phyloP scores from a whole-genome alignment of 257 asterid species.

The Fraxinus cuspidata region DNA sequence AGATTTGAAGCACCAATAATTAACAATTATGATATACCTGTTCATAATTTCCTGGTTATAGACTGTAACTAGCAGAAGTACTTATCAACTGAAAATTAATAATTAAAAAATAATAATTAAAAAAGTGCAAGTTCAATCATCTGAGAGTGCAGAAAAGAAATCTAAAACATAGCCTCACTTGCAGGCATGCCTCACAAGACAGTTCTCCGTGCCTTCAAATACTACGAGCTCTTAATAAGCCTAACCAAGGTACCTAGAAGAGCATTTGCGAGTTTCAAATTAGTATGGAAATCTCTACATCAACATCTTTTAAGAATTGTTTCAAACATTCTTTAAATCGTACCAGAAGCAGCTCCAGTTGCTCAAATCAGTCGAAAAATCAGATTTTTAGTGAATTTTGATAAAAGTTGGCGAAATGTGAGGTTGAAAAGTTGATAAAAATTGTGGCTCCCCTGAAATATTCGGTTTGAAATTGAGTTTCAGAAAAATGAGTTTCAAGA shows the following conservation, averaged over 20 bases:
- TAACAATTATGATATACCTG: conserved; percentile 99
- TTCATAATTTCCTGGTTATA: conserved; percentile 25
- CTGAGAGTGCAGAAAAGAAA: neutral
- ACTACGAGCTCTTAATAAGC: neutral
- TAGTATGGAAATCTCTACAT: neutral
- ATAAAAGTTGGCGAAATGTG: neutral
- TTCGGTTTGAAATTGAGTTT: no score
- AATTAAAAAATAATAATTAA: no score
- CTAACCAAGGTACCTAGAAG: conserved; percentile 12
- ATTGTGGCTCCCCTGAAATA: no score
- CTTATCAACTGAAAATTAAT: neutral
- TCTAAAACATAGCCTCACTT: conserved; percentile 1
- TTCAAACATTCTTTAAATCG: neutral
- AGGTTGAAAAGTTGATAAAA: no score
- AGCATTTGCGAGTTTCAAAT: neutral
- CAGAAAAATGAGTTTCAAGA: no score
- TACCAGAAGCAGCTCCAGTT: neutral
- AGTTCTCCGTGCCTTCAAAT: neutral
- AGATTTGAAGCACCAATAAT: no score
- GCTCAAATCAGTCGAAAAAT: neutral
- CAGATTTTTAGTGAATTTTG: neutral
- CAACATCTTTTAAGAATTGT: neutral
- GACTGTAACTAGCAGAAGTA: neutral
- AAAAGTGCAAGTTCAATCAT: neutral
- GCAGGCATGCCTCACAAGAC: neutral